These are phyloP conservation scores for Cryptococcus amylolentus DNA, from an alignment of 1,284 basidiomycete genomes.

Conservation along the genomic window DNA sequence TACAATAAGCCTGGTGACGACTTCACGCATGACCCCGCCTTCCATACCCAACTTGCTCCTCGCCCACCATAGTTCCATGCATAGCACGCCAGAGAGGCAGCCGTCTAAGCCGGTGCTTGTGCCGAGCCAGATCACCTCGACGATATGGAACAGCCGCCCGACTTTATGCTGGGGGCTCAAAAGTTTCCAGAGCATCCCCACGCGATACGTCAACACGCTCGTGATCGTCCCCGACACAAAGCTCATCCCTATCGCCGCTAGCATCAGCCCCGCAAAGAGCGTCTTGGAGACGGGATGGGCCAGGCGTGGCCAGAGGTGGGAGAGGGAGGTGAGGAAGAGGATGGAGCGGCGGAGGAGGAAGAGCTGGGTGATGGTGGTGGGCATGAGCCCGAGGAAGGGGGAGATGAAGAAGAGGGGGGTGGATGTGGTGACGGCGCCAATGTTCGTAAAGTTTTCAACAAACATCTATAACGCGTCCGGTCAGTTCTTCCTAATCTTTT, in stretches of 20 bases:
- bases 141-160: neutral
- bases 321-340: conserved; percentile 26
- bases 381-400: conserved; percentile 27
- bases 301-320: conserved; percentile 21
- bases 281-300: conserved; percentile 11
- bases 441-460: conserved; percentile 19
- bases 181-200: conserved; percentile 1
- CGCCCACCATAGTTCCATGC: conserved; percentile 31
- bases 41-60: conserved; percentile 18
- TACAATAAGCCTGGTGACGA: conserved; percentile 24
- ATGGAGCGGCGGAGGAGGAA: conserved; percentile 25
- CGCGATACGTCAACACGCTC: conserved; percentile 5
- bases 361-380: conserved; percentile 23
- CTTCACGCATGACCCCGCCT: conserved; percentile 20
- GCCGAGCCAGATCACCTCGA: conserved; percentile 18
- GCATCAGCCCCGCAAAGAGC: conserved; percentile 10
- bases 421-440: conserved; percentile 12
- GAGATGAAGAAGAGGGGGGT: conserved; percentile 24
- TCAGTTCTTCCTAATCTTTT: neutral
- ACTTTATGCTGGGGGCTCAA: neutral
- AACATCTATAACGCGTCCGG: conserved; percentile 18
- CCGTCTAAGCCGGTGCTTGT: conserved; percentile 21
- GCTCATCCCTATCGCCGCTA: conserved; percentile 2
- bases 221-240: conserved; percentile 8
- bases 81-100: conserved; percentile 17